Evolutionary conservation across 495 filamentous ascomycete species (phyloP).

Genomic region (Hypoxylon fuscum): DNA sequence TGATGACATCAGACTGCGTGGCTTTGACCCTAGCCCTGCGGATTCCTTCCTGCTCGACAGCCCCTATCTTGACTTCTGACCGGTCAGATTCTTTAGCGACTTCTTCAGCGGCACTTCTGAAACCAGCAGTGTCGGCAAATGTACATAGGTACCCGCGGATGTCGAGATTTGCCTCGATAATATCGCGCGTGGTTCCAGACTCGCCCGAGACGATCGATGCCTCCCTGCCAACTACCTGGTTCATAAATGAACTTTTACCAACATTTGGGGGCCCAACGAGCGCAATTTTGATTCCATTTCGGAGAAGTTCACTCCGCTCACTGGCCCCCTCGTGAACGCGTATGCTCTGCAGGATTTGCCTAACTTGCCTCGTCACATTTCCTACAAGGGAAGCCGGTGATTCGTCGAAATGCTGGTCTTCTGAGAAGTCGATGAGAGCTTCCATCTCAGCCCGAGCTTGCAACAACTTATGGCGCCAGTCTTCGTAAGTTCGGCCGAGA

Average conservation of each 20-base stretch:
- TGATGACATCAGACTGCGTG: conserved; percentile 82
- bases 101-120: conserved; percentile 56
- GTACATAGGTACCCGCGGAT: conserved; percentile 87
- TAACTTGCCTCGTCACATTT: conserved; percentile 72
- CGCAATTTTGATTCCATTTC: conserved; percentile 85
- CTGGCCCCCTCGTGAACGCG: conserved; percentile 75
- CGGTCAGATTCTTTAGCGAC: conserved; percentile 25
- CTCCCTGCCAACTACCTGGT: conserved; percentile 89
- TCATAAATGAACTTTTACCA: conserved; percentile 93
- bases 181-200: conserved; percentile 91
- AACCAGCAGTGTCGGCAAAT: conserved; percentile 91
- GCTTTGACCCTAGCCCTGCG: conserved; percentile 83
- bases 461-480: conserved; percentile 80
- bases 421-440: conserved; percentile 94
- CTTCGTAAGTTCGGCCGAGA: conserved; percentile 82
- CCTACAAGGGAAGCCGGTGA: conserved; percentile 73
- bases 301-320: conserved; percentile 82
- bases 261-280: conserved; percentile 93
- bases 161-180: conserved; percentile 92
- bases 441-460: conserved; percentile 90
- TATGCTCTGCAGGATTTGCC: conserved; percentile 67
- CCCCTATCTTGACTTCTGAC: conserved; percentile 62
- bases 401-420: conserved; percentile 97
- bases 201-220: conserved; percentile 94
- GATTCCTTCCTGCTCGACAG: conserved; percentile 90